A percentile compares a stretch with the other conserved stretches of the same genome.
phyloP scores from a whole-genome alignment of 495 filamentous ascomycete genomes.

The Melanomma pulvis-pyrius region DNA sequence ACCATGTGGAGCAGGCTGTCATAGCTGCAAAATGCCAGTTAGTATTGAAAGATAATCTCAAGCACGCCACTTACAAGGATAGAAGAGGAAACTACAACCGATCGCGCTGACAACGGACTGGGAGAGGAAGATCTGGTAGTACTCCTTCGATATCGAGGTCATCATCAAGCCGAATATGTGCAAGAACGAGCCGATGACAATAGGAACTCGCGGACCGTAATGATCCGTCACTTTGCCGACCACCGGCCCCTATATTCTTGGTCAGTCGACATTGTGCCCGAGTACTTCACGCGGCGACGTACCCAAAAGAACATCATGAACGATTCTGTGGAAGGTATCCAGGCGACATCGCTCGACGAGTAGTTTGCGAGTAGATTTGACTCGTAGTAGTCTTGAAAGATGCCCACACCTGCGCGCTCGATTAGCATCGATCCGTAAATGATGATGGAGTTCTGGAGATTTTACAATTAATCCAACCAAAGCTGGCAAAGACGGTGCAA shows the following conservation, averaged over 20 bases:
- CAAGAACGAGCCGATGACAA: constrained; percentile 36
- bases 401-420: constrained; percentile 51
- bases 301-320: constrained; percentile 47
- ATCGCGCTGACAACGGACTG: constrained; percentile 43
- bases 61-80: constrained; percentile 1
- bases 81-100: constrained; percentile 13
- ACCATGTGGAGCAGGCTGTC: constrained; percentile 15
- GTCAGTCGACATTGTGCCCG: background rate
- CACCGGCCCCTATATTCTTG: background rate
- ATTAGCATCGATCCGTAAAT: background rate
- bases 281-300: background rate
- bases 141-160: constrained; percentile 48
- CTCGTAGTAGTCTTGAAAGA: constrained; percentile 63
- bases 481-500: constrained; percentile 65
- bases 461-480: constrained; percentile 63
- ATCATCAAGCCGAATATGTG: constrained; percentile 44
- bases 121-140: constrained; percentile 53
- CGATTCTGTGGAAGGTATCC: constrained; percentile 57
- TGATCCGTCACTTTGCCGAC: constrained; percentile 7
- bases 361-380: constrained; percentile 48
- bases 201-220: background rate
- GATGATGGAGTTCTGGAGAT: background rate
- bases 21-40: constrained; percentile 2
- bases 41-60: background rate
- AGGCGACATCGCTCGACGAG: constrained; percentile 52